Percentiles rank a stretch among this genome's conserved stretches.
Evolutionary conservation across 495 filamentous ascomycete genomes (phyloP).

Genomic region (Tuber brumale): DNA sequence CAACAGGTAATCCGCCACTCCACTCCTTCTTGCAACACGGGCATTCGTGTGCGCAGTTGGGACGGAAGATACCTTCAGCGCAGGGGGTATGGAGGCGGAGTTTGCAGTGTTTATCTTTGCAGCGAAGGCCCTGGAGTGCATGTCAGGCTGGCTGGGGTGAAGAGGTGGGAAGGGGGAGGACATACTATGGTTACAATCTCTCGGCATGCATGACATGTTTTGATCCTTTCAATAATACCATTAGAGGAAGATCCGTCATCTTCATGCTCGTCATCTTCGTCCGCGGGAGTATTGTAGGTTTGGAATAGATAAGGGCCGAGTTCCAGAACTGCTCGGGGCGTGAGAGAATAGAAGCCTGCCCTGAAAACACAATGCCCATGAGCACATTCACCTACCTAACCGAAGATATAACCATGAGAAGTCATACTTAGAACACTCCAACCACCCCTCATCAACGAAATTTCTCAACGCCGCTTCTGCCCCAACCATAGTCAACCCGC

Average conservation of each 20-base stretch:
- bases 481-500: slow-evolving; percentile 65
- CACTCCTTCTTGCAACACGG: slow-evolving; percentile 66
- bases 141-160: neutral
- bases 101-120: slow-evolving; percentile 58
- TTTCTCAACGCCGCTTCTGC: slow-evolving; percentile 64
- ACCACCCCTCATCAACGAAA: slow-evolving; percentile 75
- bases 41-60: slow-evolving; percentile 58
- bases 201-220: slow-evolving; percentile 80
- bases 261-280: slow-evolving; percentile 51
- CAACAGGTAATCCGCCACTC: slow-evolving; percentile 70
- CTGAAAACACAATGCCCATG: slow-evolving; percentile 43
- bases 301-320: slow-evolving; percentile 70
- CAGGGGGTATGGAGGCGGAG: slow-evolving; percentile 75
- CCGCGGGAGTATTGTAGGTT: slow-evolving; percentile 60
- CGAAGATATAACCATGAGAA: neutral
- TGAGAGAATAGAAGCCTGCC: slow-evolving; percentile 66
- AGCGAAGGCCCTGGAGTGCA: slow-evolving; percentile 59
- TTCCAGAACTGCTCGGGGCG: slow-evolving; percentile 74
- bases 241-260: slow-evolving; percentile 49
- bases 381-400: neutral
- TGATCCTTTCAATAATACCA: slow-evolving; percentile 54
- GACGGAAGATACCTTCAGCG: slow-evolving; percentile 62
- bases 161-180: neutral
- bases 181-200: slow-evolving; percentile 69
- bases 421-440: slow-evolving; percentile 51